Evolutionary conservation across 495 filamentous ascomycete genomes (phyloP), one percentile per base, ranked within the genome.

Genomic region (Bacidia gigantensis): DNA sequence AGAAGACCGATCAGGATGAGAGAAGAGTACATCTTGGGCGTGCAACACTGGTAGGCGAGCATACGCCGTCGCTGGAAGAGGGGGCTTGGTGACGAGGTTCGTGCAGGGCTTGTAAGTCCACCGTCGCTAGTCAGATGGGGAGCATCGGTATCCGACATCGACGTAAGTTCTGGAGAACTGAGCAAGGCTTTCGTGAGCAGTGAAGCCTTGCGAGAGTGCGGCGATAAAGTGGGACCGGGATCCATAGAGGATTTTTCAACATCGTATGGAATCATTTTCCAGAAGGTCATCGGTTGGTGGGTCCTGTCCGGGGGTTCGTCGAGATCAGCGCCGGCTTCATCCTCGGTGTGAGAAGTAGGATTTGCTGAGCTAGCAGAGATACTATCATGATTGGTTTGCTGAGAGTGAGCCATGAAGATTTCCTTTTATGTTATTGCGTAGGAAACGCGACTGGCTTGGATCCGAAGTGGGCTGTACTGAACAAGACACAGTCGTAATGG

Each of bases 81-180:
- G 88, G 92, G 92, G 62, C 92, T 98, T 5, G 90, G 87, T 11
- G 88, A 87, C 62, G 77, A 86, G 46, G 87, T 84, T 21, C 88
- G 72, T n/a, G 87, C 80, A 41, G 92, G 88, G 58, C 88, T 93
- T n/a, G 89, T 95, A 39, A 87, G 67, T 44, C 86, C 90, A 38
- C 84, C 92, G 61, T 95, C 92, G 66, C 88, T 95, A 24, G 87
- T 95, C 49, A 95, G 71, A 55, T 61, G 32, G 61, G 62, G 35
- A 47, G 64, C 49, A 67, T 57, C 60, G 57, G 32, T 62, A 55
- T 60, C 63, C 61, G 48, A 63, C 55, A 44, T 71, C 64, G 46
- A 63, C 57, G 21, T 72, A 48, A 71, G 62, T 47, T 81, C 79
- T 2, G 83, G 78, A 52, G 75, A 78, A 55, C 69, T 80, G 61